A percentile compares a stretch with the other conserved stretches of the same genome.
Evolutionary conservation across 257 asterid species (phyloP).

Genomic region (Solanum pennellii): DNA sequence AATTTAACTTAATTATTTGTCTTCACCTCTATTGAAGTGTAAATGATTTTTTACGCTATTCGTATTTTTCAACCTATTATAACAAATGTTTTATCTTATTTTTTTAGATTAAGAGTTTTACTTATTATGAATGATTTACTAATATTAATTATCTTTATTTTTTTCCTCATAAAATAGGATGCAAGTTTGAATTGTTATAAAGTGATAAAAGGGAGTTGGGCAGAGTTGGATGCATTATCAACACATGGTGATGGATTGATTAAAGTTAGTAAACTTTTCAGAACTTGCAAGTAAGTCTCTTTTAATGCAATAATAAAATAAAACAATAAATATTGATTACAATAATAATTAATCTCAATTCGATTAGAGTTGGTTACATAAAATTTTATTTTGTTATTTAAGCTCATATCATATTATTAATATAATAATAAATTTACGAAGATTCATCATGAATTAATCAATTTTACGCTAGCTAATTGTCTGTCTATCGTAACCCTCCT

Average conservation of each 20-base stretch:
- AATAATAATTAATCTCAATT: background rate
- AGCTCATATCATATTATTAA: background rate
- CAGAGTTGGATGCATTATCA: slow-evolving; percentile 37
- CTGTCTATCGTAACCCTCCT: no score
- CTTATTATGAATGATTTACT: background rate
- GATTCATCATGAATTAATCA: background rate
- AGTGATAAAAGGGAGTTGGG: slow-evolving; percentile 69
- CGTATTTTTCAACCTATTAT: background rate
- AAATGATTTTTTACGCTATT: background rate
- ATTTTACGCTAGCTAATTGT: background rate
- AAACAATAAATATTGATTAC: background rate
- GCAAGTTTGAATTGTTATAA: slow-evolving; percentile 53
- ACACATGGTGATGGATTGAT: slow-evolving; percentile 21
- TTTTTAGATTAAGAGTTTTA: background rate
- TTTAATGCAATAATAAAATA: background rate
- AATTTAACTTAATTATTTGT: background rate
- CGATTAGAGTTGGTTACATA: background rate
- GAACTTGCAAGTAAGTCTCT: slow-evolving; percentile 69
- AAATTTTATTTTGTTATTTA: background rate
- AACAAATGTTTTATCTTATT: background rate
- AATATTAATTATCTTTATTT: background rate
- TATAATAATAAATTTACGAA: background rate
- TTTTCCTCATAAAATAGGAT: slow-evolving; percentile 23
- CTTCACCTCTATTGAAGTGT: background rate
- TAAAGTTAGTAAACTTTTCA: slow-evolving; percentile 41